phyloP scores from a whole-genome alignment of 73 alveolate genomes.

The Urostyla sp. region DNA sequence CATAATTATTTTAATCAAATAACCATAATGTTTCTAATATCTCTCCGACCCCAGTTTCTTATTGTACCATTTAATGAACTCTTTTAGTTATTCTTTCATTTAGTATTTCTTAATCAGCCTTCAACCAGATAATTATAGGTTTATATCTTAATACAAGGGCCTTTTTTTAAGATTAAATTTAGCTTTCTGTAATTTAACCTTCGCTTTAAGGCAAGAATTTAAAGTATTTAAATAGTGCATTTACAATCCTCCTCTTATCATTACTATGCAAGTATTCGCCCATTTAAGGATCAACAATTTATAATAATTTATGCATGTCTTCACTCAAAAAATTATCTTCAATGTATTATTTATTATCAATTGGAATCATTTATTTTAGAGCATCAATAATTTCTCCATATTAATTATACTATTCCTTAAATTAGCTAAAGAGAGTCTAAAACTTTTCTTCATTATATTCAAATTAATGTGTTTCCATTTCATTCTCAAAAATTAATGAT shows the following conservation, averaged over 20 bases:
- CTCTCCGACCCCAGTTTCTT: constrained; percentile 76
- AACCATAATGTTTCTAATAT: constrained; percentile 53
- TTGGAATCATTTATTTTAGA: background rate
- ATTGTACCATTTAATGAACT: constrained; percentile 73
- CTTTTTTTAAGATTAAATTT: constrained; percentile 8
- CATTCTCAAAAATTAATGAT: constrained; percentile 68
- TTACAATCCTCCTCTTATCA: constrained; percentile 77
- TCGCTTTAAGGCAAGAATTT: constrained; percentile 10
- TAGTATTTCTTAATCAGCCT: constrained; percentile 65
- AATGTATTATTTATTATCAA: constrained; percentile 15
- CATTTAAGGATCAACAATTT: constrained; percentile 65
- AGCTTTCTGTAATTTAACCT: constrained; percentile 1
- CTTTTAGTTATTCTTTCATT: constrained; percentile 68
- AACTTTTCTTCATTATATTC: constrained; percentile 4
- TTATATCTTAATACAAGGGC: constrained; percentile 60
- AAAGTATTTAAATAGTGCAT: constrained; percentile 66
- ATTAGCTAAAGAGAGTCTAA: background rate
- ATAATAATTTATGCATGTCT: constrained; percentile 29
- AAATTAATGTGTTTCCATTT: constrained; percentile 11
- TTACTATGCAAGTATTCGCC: constrained; percentile 67
- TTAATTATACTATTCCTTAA: background rate
- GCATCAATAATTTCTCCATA: constrained; percentile 10
- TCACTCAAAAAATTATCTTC: constrained; percentile 24
- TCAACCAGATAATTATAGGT: constrained; percentile 74
- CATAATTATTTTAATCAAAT: background rate